Percentiles rank a stretch among this genome's conserved stretches.
Evolutionary conservation across 805 yeast species (phyloP).

Genomic region (Candida endomychidarum): DNA sequence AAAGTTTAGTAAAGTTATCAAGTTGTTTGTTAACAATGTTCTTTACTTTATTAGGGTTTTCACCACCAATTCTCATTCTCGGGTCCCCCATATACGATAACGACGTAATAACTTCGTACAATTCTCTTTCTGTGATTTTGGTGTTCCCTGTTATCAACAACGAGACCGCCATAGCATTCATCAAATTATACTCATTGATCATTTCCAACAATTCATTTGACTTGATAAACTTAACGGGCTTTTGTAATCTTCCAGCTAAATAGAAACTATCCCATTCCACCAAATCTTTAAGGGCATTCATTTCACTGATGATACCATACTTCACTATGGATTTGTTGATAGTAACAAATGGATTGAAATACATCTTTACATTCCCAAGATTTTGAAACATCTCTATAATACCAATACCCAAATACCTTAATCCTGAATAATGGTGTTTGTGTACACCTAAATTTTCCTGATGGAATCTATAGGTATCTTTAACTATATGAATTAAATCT

Average conservation of each 20-base stretch:
- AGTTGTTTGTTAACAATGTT: constrained; percentile 84
- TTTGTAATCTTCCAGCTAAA: constrained; percentile 89
- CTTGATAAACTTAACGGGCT: constrained; percentile 73
- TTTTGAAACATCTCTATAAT: constrained; percentile 14
- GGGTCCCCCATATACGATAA: constrained; percentile 90
- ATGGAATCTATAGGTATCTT: constrained; percentile 77
- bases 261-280: constrained; percentile 85
- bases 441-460: constrained; percentile 61
- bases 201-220: background rate
- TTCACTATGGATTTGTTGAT: constrained; percentile 57
- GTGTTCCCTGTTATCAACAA: constrained; percentile 44
- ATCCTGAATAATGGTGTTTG: constrained; percentile 75
- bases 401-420: constrained; percentile 59
- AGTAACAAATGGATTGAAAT: constrained; percentile 86
- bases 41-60: constrained; percentile 82
- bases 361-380: constrained; percentile 57
- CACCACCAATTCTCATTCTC: constrained; percentile 82
- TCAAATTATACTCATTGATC: constrained; percentile 72
- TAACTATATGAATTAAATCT: constrained; percentile 82
- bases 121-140: constrained; percentile 56
- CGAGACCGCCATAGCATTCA: constrained; percentile 73
- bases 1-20: constrained; percentile 65
- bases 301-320: constrained; percentile 79
- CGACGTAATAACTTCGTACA: constrained; percentile 75
- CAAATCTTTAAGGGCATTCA: constrained; percentile 63